Evolutionary conservation across 805 yeast genomes (phyloP).

Genomic region (Alloascoidea hylecoeti): DNA sequence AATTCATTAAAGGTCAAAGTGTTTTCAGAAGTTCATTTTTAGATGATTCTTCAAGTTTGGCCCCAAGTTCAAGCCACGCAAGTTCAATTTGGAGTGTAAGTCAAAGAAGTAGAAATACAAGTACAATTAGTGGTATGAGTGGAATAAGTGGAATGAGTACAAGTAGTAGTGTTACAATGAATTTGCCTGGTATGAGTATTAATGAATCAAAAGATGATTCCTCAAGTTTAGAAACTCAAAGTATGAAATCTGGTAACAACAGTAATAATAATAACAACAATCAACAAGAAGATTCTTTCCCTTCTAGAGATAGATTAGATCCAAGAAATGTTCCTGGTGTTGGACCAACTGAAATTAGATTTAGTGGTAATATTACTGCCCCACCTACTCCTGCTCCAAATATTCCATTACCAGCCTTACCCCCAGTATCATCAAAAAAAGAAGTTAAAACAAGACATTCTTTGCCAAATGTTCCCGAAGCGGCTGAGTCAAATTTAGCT

Average conservation of each 20-base stretch:
- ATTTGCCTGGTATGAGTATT: too few species aligned
- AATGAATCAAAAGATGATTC: not conserved
- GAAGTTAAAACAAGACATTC: not conserved
- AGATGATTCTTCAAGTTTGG: not conserved
- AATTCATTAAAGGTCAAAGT: not conserved
- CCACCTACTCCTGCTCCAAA: constrained; percentile 1
- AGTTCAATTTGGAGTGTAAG: not conserved
- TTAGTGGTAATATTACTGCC: not conserved
- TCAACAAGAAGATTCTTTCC: not conserved
- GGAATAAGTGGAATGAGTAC: too few species aligned
- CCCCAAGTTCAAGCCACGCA: not conserved
- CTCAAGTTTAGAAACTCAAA: too few species aligned
- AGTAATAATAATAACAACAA: not conserved
- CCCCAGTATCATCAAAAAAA: not conserved
- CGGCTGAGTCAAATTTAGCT: not conserved
- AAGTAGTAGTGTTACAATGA: not conserved
- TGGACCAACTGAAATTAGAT: not conserved
- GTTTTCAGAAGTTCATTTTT: not conserved
- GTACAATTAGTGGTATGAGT: too few species aligned
- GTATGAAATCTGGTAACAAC: not conserved
- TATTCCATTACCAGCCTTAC: not conserved
- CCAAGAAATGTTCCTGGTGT: not conserved
- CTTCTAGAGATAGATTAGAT: not conserved
- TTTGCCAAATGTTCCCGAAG: not conserved
- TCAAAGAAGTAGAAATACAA: not conserved